Percentiles rank a stretch among this genome's conserved stretches.
phyloP scores from a whole-genome alignment of 305 asterid genomes.

The Rubia tinctorum region DNA sequence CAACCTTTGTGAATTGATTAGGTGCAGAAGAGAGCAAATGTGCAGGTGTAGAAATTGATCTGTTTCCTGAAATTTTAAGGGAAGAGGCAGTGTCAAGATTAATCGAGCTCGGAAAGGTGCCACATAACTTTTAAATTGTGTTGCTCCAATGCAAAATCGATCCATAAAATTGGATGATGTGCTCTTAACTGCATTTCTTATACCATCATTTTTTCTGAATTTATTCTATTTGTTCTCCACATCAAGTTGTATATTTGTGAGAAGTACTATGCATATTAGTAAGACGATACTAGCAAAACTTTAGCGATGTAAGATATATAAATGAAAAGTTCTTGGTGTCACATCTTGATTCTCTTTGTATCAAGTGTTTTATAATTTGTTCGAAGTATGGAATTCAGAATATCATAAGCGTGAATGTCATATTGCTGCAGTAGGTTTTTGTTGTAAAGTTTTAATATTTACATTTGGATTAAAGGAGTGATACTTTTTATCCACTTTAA shows the following conservation, averaged over 20 bases:
- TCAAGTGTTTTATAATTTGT: background rate
- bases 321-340: background rate
- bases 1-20: conserved; percentile 14
- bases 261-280: background rate
- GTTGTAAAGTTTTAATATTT: background rate
- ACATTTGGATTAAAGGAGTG: background rate
- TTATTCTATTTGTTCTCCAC: background rate
- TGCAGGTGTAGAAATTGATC: conserved; percentile 19
- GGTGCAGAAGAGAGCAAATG: conserved; percentile 43
- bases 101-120: conserved; percentile 82
- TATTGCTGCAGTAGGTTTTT: background rate
- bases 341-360: background rate
- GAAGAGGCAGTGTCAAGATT: conserved; percentile 84
- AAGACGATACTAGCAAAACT: background rate
- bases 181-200: background rate
- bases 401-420: background rate
- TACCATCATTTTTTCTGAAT: background rate
- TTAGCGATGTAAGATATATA: background rate
- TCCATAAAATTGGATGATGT: background rate
- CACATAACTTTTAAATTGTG: conserved; percentile 11
- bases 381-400: background rate
- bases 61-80: conserved; percentile 58
- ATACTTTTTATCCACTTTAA: background rate
- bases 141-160: background rate
- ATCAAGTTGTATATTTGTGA: background rate